Evolutionary conservation across 352 stramenopile species (phyloP), one percentile per base, ranked within the genome.

Genomic region (Phytophthora citricola): DNA sequence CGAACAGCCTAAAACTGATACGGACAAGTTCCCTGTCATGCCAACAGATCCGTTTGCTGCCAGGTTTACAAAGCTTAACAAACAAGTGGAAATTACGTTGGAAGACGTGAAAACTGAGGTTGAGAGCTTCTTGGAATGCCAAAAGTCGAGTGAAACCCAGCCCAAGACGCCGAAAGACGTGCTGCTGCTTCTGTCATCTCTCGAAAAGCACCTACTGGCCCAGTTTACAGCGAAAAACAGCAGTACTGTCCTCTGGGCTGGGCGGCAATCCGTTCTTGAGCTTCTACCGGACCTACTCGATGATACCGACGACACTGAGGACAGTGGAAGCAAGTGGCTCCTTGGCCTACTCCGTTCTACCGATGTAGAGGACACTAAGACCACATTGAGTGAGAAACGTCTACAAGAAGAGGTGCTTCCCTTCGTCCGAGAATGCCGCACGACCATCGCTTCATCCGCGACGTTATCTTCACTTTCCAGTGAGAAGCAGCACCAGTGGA

Each of bases 401-500:
- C 41, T 73, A n/a, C 40, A 68, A 36, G 57, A 72, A 46, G 61
- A 68, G 38, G 27, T 79, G 17, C 24, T 71, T 17, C 57, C 53
- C 27, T 79, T 79, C 51, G 22, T 79, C 49, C 66, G 57, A 22
- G 62, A 79, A 14, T 79, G 71, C 36, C 47, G 22, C 8, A 22
- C 59, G 38, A 50, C 53, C 9, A 73, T 83, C 38, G 29, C 47
- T 41, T 74, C 61, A 10, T 79, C 68, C 7, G 43, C 62, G 3
- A 58, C 50, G 15, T 17, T 80, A 17, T 71, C 63, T 26, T 48
- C 64, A 11, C 50, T 77, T 22, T 40, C 71, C 10, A 71, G 34
- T 3, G 69, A 78, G n/a, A 64, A 66, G 20, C 75, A 74, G 27
- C 58, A 70, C 20, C 57, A 75, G 36, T 83, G 75, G 75, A 72